Percentiles rank a stretch among this genome's conserved stretches.
These are phyloP conservation scores for Scheffersomyces amazonensis DNA, from an alignment of 805 yeast genomes.

Conservation along the genomic window DNA sequence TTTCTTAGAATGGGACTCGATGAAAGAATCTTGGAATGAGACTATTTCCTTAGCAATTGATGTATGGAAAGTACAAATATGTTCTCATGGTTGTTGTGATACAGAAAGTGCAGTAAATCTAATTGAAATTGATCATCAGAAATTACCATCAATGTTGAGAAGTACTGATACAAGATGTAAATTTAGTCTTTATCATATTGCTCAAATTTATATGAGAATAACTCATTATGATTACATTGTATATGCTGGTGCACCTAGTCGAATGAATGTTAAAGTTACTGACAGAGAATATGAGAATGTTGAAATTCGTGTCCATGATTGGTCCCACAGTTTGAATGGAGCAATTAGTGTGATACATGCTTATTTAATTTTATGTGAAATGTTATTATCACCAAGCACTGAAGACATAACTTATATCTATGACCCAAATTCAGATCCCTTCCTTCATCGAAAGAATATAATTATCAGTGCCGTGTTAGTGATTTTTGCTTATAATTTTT, in stretches of 20 bases:
- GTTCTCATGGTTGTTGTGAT: slow-evolving; percentile 16
- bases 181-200: slow-evolving; percentile 22
- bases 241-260: slow-evolving; percentile 28
- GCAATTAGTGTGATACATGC: slow-evolving; percentile 58
- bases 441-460: slow-evolving; percentile 36
- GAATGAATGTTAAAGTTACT: slow-evolving; percentile 55
- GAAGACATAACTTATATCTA: slow-evolving; percentile 43
- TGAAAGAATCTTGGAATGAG: slow-evolving; percentile 24
- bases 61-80: slow-evolving; percentile 24
- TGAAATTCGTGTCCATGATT: slow-evolving; percentile 46
- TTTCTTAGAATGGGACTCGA: slow-evolving; percentile 19
- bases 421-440: slow-evolving; percentile 50
- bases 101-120: slow-evolving; percentile 12
- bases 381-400: slow-evolving; percentile 55
- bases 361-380: slow-evolving; percentile 58
- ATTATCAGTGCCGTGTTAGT: slow-evolving; percentile 41
- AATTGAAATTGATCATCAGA: slow-evolving; percentile 4
- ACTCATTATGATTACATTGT: slow-evolving; percentile 28
- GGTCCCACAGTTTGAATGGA: slow-evolving; percentile 50
- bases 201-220: slow-evolving; percentile 25
- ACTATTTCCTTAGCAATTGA: slow-evolving; percentile 26
- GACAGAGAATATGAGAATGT: slow-evolving; percentile 48
- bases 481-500: slow-evolving; percentile 52
- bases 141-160: slow-evolving; percentile 18
- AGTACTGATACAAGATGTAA: slow-evolving; percentile 21